Base-by-base conservation (phyloP, 768 basidiomycete genomes). In the Tulasnella sp. region DNA sequence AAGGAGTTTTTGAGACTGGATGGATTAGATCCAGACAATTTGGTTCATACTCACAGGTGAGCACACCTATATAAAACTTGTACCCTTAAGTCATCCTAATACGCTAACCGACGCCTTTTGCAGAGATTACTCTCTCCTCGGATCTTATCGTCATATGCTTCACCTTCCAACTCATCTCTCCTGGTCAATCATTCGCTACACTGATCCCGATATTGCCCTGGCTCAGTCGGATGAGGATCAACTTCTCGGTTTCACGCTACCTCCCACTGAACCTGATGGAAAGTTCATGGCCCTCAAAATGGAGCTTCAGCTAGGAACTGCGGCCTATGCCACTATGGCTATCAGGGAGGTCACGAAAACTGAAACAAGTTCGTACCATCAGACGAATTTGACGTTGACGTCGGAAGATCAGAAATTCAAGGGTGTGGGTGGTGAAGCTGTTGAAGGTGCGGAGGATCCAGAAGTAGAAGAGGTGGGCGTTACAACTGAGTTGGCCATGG, bases 251-350 rank as follows among this genome's bases (percentile, higher is more conserved):
- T 79, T 88, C 57, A 81, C 89, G 52, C 67, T 80, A 4, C 86
- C 89, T 7, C 71, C 69, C 1, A 63, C 77, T 28, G 72, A 69
- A 3, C 75, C 79, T 47, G 74, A 83, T 41, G 92, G 92, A 22
- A 81, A 77, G 60, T 93, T 93, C 64, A 70, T 79, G 64, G 92
- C 93, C 3, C 67, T 99, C 31, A 91, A 92, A 61, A 77, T 99
- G 55, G 68, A 79, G 33, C 66, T 96, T 48, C 77, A 73, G n/a
- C 74, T 99, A 13, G 89, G 86, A 12, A 88, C 89, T 5, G 85
- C 89, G 0, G 83, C 89, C 4, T 99, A 96, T 65, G 95, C 95
- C 1, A 99, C 95, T 2, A 99, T 99, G 95, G 93, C 92, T 3
- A 65, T 99, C 58, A 78, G 90, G 35, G 90, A 95, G 67, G 78